These are phyloP conservation scores for Phytopythium cucurbitacearum DNA, from an alignment of 352 stramenopile species.

Conservation along the genomic window DNA sequence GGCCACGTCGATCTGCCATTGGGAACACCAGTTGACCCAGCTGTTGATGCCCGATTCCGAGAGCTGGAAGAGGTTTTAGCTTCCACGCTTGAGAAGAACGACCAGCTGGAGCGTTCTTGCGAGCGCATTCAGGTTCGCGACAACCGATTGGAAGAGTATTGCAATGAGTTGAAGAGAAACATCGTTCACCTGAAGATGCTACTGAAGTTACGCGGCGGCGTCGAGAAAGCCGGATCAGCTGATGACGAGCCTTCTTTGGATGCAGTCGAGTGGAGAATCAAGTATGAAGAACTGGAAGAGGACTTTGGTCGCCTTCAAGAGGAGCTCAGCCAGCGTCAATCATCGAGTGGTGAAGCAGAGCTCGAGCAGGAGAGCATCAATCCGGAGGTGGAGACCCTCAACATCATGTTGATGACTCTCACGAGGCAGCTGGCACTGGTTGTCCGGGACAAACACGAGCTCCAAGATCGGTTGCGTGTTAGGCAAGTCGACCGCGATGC, in stretches of 20 bases:
- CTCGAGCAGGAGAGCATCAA: constrained; percentile 7
- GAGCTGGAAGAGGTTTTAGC: constrained; percentile 65
- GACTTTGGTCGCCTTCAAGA: constrained; percentile 49
- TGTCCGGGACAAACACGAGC: constrained; percentile 70
- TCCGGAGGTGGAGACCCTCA: constrained; percentile 53
- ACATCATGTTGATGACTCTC: constrained; percentile 56
- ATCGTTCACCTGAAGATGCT: constrained; percentile 56
- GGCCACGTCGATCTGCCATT: constrained; percentile 1
- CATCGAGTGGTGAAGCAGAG: constrained; percentile 5
- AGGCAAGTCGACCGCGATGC: too few species aligned
- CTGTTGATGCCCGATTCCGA: constrained; percentile 36
- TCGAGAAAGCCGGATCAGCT: constrained; percentile 11
- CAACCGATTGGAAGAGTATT: constrained; percentile 46
- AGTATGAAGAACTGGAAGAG: constrained; percentile 79
- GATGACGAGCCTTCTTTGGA: constrained; percentile 66
- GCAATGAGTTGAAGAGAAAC: constrained; percentile 51
- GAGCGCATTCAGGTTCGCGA: constrained; percentile 56
- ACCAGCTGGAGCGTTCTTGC: constrained; percentile 41
- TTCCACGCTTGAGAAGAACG: constrained; percentile 53
- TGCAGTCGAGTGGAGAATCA: constrained; percentile 80
- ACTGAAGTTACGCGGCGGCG: constrained; percentile 29
- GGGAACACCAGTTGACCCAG: constrained; percentile 23
- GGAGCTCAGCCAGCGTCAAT: constrained; percentile 21
- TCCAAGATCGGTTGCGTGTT: constrained; percentile 36
- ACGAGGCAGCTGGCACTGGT: constrained; percentile 65